phyloP scores from a whole-genome alignment of 2,329 filamentous ascomycete genomes.

The Aspergillus quadrilineatus region DNA sequence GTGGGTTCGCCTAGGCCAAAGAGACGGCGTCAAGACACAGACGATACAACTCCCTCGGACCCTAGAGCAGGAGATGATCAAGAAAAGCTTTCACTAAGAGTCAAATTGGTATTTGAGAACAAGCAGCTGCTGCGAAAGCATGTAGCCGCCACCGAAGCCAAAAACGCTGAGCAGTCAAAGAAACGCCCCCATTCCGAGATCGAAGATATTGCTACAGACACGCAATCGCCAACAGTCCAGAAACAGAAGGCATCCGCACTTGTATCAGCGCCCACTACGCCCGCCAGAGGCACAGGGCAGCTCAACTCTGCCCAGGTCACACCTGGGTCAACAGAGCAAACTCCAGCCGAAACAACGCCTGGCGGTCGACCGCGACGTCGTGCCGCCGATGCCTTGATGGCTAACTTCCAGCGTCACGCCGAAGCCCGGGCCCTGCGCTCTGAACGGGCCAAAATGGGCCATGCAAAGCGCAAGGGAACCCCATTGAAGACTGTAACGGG shows the following conservation, averaged over 20 bases:
- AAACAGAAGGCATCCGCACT: conserved; percentile 7
- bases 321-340: conserved; percentile 1
- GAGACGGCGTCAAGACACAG: conserved; percentile 16
- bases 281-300: neutral
- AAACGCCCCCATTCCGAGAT: conserved; percentile 20
- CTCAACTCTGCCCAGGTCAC: neutral
- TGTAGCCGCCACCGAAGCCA: neutral
- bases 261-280: neutral
- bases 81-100: conserved; percentile 14
- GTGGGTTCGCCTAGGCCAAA: conserved; percentile 13
- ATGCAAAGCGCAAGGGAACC: conserved; percentile 16
- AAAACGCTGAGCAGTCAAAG: conserved; percentile 5
- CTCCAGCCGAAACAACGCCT: conserved; percentile 14
- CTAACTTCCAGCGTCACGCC: conserved; percentile 21
- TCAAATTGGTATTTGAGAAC: conserved; percentile 18
- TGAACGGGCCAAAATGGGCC: conserved; percentile 20
- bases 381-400: conserved; percentile 23
- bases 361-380: conserved; percentile 25
- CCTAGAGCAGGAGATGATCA: neutral
- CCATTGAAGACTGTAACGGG: conserved; percentile 5
- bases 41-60: neutral
- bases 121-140: neutral
- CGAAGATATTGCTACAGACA: neutral
- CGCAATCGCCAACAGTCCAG: conserved; percentile 2
- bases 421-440: conserved; percentile 19